Percentiles rank a stretch among this genome's conserved stretches.
Evolutionary conservation across 2,329 filamentous ascomycete genomes (phyloP).

Genomic region (Pseudopyrenochaeta lycopersici): DNA sequence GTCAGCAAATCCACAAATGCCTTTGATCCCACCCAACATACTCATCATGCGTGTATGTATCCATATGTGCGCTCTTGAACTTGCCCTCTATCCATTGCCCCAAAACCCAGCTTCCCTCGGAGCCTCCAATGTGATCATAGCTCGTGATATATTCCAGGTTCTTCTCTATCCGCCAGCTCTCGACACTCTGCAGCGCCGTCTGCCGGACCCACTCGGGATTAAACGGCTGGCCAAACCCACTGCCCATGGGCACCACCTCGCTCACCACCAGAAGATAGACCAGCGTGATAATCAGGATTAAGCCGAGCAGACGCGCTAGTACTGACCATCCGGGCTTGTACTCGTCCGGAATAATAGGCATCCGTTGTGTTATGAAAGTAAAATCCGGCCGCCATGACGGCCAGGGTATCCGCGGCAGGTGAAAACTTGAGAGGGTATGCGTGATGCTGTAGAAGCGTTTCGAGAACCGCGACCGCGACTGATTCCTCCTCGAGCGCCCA

Average conservation of each 20-base stretch:
- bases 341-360: slow-evolving; percentile 57
- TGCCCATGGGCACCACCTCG: slow-evolving; percentile 78
- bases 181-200: slow-evolving; percentile 77
- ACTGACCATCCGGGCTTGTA: slow-evolving; percentile 69
- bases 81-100: slow-evolving; percentile 84
- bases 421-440: slow-evolving; percentile 65
- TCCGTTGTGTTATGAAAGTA: slow-evolving; percentile 42
- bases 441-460: slow-evolving; percentile 66
- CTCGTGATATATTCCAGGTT: slow-evolving; percentile 80
- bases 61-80: slow-evolving; percentile 76
- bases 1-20: slow-evolving; percentile 20
- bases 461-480: slow-evolving; percentile 55
- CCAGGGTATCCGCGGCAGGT: slow-evolving; percentile 55
- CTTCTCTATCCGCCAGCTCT: slow-evolving; percentile 69
- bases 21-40: slow-evolving; percentile 34
- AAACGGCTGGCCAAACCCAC: slow-evolving; percentile 70
- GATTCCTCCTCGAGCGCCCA: slow-evolving; percentile 37
- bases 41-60: slow-evolving; percentile 78
- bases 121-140: slow-evolving; percentile 93
- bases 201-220: slow-evolving; percentile 83
- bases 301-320: slow-evolving; percentile 75
- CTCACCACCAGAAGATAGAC: slow-evolving; percentile 88
- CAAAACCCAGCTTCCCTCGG: slow-evolving; percentile 86
- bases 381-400: slow-evolving; percentile 33
- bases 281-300: slow-evolving; percentile 78